Base-by-base conservation (phyloP, 345 rosid species). In the Erysimum cheiranthoides region DNA sequence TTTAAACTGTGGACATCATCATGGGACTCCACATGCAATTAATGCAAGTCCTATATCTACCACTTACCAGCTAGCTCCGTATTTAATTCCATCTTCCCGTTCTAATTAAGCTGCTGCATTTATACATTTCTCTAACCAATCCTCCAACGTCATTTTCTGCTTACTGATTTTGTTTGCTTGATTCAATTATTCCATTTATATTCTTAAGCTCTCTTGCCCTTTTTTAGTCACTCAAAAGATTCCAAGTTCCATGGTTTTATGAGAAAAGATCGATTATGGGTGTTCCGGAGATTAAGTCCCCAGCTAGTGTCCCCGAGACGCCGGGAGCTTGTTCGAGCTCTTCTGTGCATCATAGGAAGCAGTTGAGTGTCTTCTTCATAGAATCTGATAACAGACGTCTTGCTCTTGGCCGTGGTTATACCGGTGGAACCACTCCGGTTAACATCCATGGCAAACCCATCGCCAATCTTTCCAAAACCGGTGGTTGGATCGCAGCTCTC, bases 401-500 rank as follows among this genome's bases (percentile, higher is more conserved):
- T 71, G 86, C 97, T 40, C 83, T 89, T 9, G 92, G 97, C 34
- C 95, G 93, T 17, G 93, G 97, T 36, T 89, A 89, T 77, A 87
- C 91, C 2, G 96, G 92, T 56, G 97, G 98, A 54, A 85, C 91
- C 35, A 87, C 92, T 6, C 98, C 97, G 0, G 97, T 93, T 47
- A 80, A 93, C 67, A 81, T 93, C 64, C 91, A 65, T 28, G 93
- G 96, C 16, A 91, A 93, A 73, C 97, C 96, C 50, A 91, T 93
- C 27, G 17, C 88, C 1, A 88, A 93, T 75, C 96, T 91, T 60
- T 86, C 97, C 1, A 88, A 80, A 79, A 91, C 98, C 5, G 98
- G 97, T 21, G 97, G 98, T 56, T 91, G 98, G 98, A 61, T 82
- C 40, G 98, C 97, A 6, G 93, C 97, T 73, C 58, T 89, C 46